A percentile compares a stretch with the other conserved stretches of the same genome.
Evolutionary conservation across 176 grass and related monocot genomes (phyloP).

Genomic region (Carex myosuroides): DNA sequence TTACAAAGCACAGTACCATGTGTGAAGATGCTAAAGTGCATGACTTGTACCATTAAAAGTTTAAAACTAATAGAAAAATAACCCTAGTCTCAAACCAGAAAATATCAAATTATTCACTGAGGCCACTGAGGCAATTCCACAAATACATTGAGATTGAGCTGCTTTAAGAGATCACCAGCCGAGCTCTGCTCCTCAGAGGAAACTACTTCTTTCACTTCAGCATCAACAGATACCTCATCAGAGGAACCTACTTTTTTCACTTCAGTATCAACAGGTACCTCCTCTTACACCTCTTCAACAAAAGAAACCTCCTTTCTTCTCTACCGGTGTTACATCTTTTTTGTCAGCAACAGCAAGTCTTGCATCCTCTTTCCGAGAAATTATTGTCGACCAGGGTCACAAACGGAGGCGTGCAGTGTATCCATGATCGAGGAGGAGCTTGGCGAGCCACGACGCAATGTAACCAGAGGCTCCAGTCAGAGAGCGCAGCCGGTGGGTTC

Average conservation of each 20-base stretch:
- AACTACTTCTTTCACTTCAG: conserved; percentile 2
- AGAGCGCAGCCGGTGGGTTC: too few species aligned
- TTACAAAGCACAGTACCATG: too few species aligned
- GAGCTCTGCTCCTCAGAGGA: background rate
- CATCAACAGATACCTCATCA: background rate
- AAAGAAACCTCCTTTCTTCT: background rate
- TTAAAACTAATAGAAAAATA: too few species aligned
- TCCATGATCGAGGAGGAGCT: too few species aligned
- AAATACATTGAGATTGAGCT: conserved; percentile 13
- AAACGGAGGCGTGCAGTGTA: too few species aligned
- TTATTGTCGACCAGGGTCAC: background rate
- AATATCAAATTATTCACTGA: background rate
- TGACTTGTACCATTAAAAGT: too few species aligned
- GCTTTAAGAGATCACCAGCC: background rate
- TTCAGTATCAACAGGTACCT: background rate
- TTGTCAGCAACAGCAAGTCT: background rate
- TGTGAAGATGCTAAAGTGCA: too few species aligned
- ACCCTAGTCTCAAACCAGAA: background rate
- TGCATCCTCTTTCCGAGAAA: background rate
- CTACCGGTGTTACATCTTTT: background rate
- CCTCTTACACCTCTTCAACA: too few species aligned
- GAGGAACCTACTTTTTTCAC: background rate
- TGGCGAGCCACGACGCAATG: too few species aligned
- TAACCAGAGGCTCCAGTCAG: too few species aligned
- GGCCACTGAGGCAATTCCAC: background rate